Conservation (phyloP, 78 protist species). For the Chrysochromulina tobinii region DNA sequence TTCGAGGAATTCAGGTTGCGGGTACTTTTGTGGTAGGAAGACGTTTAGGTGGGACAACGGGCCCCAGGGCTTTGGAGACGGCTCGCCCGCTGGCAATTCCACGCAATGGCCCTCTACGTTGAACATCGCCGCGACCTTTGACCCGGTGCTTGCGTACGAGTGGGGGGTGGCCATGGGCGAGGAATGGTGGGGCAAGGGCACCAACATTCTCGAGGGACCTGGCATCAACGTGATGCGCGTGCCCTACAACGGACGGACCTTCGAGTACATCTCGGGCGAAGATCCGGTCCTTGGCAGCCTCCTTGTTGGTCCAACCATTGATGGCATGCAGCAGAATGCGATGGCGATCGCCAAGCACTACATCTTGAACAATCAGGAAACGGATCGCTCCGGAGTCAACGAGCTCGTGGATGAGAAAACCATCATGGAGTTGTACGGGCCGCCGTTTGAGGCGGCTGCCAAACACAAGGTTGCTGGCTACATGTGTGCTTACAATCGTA, state of each 20-base stretch:
- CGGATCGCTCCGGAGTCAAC: not conserved
- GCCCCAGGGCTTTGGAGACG: too few relatives aligned
- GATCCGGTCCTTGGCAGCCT: not conserved
- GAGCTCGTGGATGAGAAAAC: not conserved
- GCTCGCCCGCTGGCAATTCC: too few relatives aligned
- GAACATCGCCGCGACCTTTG: too few relatives aligned
- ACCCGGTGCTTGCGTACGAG: too few relatives aligned
- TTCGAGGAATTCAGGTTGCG: too few relatives aligned
- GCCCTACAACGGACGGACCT: slow-evolving; percentile 42
- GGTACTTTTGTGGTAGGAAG: too few relatives aligned
- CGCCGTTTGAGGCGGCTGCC: slow-evolving; percentile 24
- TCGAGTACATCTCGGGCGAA: slow-evolving; percentile 40
- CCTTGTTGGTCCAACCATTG: not conserved
- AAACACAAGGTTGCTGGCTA: not conserved
- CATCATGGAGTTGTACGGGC: not conserved
- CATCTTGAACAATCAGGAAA: not conserved
- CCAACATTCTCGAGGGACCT: slow-evolving; percentile 39
- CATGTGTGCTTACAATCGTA: slow-evolving; percentile 24
- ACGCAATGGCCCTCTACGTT: too few relatives aligned
- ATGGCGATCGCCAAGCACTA: not conserved
- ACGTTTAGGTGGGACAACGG: too few relatives aligned
- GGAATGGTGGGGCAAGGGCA: slow-evolving; percentile 6
- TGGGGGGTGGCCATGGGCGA: not conserved
- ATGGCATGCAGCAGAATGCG: not conserved
- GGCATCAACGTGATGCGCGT: slow-evolving; percentile 35